Base-by-base conservation (phyloP, 2,329 filamentous ascomycete genomes). In the Cucurbitaria berberidis region DNA sequence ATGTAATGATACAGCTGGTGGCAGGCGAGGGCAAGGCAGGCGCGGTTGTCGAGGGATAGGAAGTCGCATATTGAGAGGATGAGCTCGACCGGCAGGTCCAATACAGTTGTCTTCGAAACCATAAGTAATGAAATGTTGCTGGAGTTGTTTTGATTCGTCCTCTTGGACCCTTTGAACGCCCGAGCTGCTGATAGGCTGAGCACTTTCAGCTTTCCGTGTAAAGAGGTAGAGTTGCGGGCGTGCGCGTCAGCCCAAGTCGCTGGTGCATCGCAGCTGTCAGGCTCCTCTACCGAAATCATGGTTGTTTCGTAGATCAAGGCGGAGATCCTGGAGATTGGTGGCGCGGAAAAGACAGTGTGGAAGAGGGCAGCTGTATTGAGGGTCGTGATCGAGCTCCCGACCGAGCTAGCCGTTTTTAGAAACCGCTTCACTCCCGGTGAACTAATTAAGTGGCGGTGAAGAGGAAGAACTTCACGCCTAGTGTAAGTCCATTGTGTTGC, bases 61-160 rank as follows among this genome's bases (percentile, higher is more conserved):
- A 44, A 46, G 29, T 46, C 34, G 18, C 8, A 27, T 18, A 46
- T 46, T 24, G 30, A 38, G 16, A 27, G 44, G 21, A 46, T 38
- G 26, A 46, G 30, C 16, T 35, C 44, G 6, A 30, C 16, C 18
- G 44, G 44, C 5, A 44, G 41, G 29, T 19, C 18, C 21, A 44
- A 27, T 8, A 44, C 19, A 7, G 24, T 44, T 30, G 11, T 44
- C 11, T 39, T 39, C 3, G 10, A 5, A 11, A 39, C 15, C 5
- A 8, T 34, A 34, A 15, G 30, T 15, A 34, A 4, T 34, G 13
- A 5, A 13, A 16, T 16, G 13, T 10, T 34, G 30, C 16, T 16
- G 30, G 4, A 5, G 15, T 34, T 16, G 30, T 3, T 10, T 34
- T 34, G 11, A 34, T 15, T 34, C 4, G 13, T n/a, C 15, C 6